Conservation (phyloP, 768 basidiomycete species). For the Calocybe gangraenosa region DNA sequence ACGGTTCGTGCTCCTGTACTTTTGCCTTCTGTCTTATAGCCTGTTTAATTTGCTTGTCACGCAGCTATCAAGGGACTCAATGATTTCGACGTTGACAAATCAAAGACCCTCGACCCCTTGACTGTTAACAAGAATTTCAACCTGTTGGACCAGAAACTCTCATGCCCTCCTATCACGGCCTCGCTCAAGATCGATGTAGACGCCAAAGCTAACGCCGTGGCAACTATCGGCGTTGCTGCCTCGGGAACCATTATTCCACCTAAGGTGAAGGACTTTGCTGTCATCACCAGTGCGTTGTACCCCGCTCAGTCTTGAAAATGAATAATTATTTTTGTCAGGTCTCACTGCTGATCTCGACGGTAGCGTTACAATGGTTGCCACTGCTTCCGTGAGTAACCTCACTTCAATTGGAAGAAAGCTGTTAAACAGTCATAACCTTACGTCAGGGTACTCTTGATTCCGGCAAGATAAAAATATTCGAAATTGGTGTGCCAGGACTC, state of each 20-base stretch:
- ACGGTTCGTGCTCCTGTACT: slow-evolving; percentile 16
- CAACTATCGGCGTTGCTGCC: slow-evolving; percentile 22
- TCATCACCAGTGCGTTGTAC: slow-evolving; percentile 28
- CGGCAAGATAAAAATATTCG: slow-evolving; percentile 35
- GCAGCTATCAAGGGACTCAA: slow-evolving; percentile 23
- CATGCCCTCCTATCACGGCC: slow-evolving; percentile 19
- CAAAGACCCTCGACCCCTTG: slow-evolving; percentile 25
- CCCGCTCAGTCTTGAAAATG: neutral
- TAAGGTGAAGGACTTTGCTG: slow-evolving; percentile 27
- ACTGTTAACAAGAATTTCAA: slow-evolving; percentile 26
- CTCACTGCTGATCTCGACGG: slow-evolving; percentile 37
- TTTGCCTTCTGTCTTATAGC: neutral
- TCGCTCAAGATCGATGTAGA: slow-evolving; percentile 15
- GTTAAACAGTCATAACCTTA: neutral
- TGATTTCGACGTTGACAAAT: slow-evolving; percentile 27
- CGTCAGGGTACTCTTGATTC: slow-evolving; percentile 36
- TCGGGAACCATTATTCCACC: slow-evolving; percentile 20
- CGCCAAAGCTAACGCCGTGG: slow-evolving; percentile 24
- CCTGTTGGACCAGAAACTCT: slow-evolving; percentile 21
- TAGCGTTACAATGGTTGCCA: slow-evolving; percentile 31
- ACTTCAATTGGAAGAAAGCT: neutral
- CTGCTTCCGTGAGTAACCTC: slow-evolving; percentile 25
- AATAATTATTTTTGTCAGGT: slow-evolving; percentile 15
- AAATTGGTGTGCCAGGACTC: slow-evolving; percentile 42
- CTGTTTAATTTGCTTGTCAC: neutral